These are phyloP conservation scores for Xylaria sp. DNA, from an alignment of 2,329 filamentous ascomycete genomes.

Conservation along the genomic window DNA sequence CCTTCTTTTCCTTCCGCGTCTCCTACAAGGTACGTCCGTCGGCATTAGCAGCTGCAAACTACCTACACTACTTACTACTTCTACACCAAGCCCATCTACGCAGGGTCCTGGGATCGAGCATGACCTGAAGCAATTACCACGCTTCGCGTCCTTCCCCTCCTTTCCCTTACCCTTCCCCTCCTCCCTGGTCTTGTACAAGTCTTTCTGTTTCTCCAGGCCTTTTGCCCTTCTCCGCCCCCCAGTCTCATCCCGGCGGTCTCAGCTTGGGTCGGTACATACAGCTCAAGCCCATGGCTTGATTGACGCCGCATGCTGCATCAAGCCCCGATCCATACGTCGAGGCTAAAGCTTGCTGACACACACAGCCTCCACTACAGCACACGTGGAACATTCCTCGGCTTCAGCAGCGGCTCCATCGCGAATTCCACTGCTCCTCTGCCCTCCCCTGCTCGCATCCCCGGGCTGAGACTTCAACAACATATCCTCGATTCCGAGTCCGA, in stretches of 20 bases:
- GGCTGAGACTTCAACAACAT: conserved; percentile 37
- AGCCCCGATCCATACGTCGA: conserved; percentile 32
- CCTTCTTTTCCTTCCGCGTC: conserved; percentile 16
- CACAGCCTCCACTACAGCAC: conserved; percentile 31
- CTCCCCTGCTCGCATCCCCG: conserved; percentile 37
- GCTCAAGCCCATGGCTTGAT: conserved; percentile 28
- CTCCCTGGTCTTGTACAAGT: conserved; percentile 1
- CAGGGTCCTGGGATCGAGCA: conserved; percentile 13
- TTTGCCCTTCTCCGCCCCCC: conserved; percentile 15
- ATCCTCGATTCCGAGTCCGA: conserved; percentile 34
- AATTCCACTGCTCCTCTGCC: conserved; percentile 42
- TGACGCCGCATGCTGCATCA: conserved; percentile 31
- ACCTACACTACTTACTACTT: not conserved
- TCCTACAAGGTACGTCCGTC: conserved; percentile 25
- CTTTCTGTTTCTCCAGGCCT: not conserved
- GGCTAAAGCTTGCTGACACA: conserved; percentile 35
- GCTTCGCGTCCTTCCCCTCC: conserved; percentile 2
- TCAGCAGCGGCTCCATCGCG: conserved; percentile 30
- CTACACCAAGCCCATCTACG: conserved; percentile 1
- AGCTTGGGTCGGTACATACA: conserved; percentile 25
- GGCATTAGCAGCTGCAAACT: not conserved
- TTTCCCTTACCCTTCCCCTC: not conserved
- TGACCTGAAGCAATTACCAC: conserved; percentile 13
- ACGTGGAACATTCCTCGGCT: conserved; percentile 41
- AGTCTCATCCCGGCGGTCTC: conserved; percentile 22